Conservation (phyloP, 1,139 yeast species). For the Trichomonascaceae sp. region DNA sequence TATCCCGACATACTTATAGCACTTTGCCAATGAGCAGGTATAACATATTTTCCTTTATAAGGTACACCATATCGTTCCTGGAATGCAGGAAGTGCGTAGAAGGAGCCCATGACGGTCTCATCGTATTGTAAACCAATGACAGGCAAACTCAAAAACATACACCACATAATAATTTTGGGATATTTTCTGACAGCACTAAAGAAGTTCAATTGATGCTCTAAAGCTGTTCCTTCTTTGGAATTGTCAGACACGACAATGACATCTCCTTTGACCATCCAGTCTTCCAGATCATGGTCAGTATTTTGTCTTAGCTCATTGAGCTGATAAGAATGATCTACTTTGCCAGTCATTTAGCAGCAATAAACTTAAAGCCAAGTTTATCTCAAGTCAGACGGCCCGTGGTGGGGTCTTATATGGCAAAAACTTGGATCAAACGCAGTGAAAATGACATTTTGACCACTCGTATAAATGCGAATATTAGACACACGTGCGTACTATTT, state of each 20-base stretch:
- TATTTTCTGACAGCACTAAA: slow-evolving; percentile 13
- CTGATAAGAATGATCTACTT: not conserved
- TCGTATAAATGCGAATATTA: not conserved
- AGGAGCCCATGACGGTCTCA: slow-evolving; percentile 32
- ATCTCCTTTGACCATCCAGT: slow-evolving; percentile 5
- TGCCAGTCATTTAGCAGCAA: not conserved
- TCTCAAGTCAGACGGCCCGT: not conserved
- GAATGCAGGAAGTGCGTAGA: slow-evolving; percentile 17
- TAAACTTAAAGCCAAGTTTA: not conserved
- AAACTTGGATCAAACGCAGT: not conserved
- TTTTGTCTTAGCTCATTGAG: not conserved
- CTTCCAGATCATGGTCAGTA: not conserved
- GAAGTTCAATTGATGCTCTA: slow-evolving; percentile 11
- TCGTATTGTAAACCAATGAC: slow-evolving; percentile 46
- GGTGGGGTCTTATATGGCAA: not conserved
- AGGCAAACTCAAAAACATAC: slow-evolving; percentile 36
- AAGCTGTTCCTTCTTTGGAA: slow-evolving; percentile 6
- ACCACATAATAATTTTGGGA: slow-evolving; percentile 40
- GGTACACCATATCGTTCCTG: slow-evolving; percentile 7
- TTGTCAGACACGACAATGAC: slow-evolving; percentile 4
- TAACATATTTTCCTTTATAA: slow-evolving; percentile 5
- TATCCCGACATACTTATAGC: slow-evolving; percentile 6
- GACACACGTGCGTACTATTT: not conserved
- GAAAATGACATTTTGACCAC: not conserved
- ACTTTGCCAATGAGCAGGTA: slow-evolving; percentile 10